A percentile compares a stretch with the other conserved stretches of the same genome.
phyloP scores from a whole-genome alignment of 2,329 filamentous ascomycete species.

The Diaporthe nobilis region DNA sequence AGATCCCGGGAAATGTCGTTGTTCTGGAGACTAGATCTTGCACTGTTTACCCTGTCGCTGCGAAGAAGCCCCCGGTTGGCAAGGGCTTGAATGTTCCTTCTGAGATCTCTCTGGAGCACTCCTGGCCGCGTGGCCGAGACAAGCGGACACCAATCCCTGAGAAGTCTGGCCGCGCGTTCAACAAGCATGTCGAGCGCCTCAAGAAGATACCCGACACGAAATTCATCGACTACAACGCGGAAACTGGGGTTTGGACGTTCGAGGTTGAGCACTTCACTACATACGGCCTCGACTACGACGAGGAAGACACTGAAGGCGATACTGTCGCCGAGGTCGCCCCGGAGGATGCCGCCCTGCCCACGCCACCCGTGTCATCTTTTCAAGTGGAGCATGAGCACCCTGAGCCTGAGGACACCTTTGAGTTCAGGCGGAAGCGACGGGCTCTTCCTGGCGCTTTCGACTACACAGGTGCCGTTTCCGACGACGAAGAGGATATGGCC shows the following conservation, averaged over 20 bases:
- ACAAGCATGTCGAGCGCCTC: slow-evolving; percentile 87
- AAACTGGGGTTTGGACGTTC: slow-evolving; percentile 91
- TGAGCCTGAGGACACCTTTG: slow-evolving; percentile 70
- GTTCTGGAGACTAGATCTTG: slow-evolving; percentile 82
- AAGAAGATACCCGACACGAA: slow-evolving; percentile 84
- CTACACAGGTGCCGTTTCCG: slow-evolving; percentile 67
- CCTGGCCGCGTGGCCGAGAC: slow-evolving; percentile 83
- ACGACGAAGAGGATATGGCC: slow-evolving; percentile 67
- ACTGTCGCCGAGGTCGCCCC: slow-evolving; percentile 56
- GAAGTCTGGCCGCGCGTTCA: slow-evolving; percentile 75
- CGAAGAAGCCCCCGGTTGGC: slow-evolving; percentile 85
- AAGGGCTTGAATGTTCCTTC: slow-evolving; percentile 94
- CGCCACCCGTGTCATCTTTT: slow-evolving; percentile 37
- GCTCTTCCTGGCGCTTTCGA: slow-evolving; percentile 87
- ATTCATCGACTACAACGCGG: slow-evolving; percentile 83
- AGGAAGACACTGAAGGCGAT: slow-evolving; percentile 77
- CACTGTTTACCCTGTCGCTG: slow-evolving; percentile 86
- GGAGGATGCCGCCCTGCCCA: slow-evolving; percentile 45
- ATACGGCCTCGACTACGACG: slow-evolving; percentile 87
- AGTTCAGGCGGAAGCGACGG: slow-evolving; percentile 64
- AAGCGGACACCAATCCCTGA: slow-evolving; percentile 68
- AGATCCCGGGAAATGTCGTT: slow-evolving; percentile 84
- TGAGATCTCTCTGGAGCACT: slow-evolving; percentile 89
- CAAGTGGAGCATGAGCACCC: slow-evolving; percentile 49
- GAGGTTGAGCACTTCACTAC: slow-evolving; percentile 97